These are phyloP conservation scores for Quillaja saponaria DNA, from an alignment of 306 rosid genomes.

Conservation along the genomic window DNA sequence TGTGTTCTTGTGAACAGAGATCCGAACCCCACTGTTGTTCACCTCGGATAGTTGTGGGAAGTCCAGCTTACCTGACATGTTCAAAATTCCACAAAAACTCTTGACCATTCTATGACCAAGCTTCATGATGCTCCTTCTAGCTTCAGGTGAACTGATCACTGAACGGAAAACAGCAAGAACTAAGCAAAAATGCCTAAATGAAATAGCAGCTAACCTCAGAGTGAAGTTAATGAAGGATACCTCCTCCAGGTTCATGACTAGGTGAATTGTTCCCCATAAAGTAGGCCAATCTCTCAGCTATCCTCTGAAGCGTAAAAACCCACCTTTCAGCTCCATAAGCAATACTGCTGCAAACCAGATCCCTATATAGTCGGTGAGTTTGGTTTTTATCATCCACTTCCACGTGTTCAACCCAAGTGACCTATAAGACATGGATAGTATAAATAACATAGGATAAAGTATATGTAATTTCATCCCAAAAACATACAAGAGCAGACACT, in stretches of 20 bases:
- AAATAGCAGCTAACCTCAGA: neutral
- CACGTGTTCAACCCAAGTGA: conserved; percentile 62
- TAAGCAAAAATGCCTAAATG: neutral
- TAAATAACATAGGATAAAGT: too few relatives aligned
- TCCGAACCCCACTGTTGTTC: conserved; percentile 45
- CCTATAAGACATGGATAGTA: conserved; percentile 19
- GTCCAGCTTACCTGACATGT: conserved; percentile 49
- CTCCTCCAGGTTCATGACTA: conserved; percentile 30
- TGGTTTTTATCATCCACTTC: conserved; percentile 48
- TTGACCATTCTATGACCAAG: conserved; percentile 63
- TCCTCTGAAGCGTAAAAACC: conserved; percentile 47
- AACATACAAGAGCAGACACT: too few relatives aligned
- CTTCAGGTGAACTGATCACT: conserved; percentile 46
- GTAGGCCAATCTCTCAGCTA: conserved; percentile 44
- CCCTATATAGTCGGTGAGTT: conserved; percentile 44
- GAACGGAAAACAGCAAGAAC: neutral
- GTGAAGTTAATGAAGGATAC: conserved; percentile 2
- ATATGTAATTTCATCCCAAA: too few relatives aligned
- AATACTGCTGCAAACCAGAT: conserved; percentile 27
- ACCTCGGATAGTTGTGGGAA: conserved; percentile 41
- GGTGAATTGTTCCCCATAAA: conserved; percentile 15
- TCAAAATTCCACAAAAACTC: conserved; percentile 47
- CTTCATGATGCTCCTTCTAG: conserved; percentile 50
- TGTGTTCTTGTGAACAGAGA: conserved; percentile 34
- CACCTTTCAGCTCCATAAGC: conserved; percentile 63